Evolutionary conservation across 495 filamentous ascomycete species (phyloP), one percentile per base, ranked within the genome.

Genomic region (Aspergillus panamensis): DNA sequence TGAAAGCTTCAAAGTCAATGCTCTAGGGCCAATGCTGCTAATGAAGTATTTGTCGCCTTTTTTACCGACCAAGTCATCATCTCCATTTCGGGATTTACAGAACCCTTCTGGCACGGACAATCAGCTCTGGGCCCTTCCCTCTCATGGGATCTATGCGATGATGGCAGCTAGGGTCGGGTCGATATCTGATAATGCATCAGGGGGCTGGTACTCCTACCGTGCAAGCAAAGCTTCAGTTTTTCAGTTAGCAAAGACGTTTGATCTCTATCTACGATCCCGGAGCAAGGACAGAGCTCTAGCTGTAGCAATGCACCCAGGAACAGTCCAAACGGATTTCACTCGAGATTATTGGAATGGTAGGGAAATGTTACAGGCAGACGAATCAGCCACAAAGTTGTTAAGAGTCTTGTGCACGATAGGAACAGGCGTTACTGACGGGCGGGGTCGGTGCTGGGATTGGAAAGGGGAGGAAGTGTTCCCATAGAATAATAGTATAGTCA

Each of bases 91-190:
- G 3, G 21, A 40, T 1, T 7, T 10, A 45, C 55, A 32, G 2
- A 12, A 53, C 3, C 31, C 58, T 13, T 3, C 29, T 2, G 32
- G 14, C 6, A 8, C 3, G 7, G 29, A 59, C 8, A 33, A 17
- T 10, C 8, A 43, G 6, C 20, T 21, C 0, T 43, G 74, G 9
- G 48, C 56, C 0, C 59, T 77, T 6, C 77, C 70, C 0, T 53
- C 59, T 3, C 77, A 82, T 54, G 85, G 88, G 0, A 79, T 85
- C 9, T 87, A 87, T 70, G 79, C 84, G 10, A 82, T 80, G 57
- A 87, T 91, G 80, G 84, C 86, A 3, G 91, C 89, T 0, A 82
- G 91, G 8, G 88, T 95, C 0, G 91, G 90, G 2, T 86, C 80
- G 3, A 86, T 86, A 3, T 73, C 78, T 3, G 89, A 93, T 58